Percentiles rank a stretch among this genome's conserved stretches.
These are phyloP conservation scores for Mimosa bimucronata DNA, from an alignment of 306 rosid species.

Conservation along the genomic window DNA sequence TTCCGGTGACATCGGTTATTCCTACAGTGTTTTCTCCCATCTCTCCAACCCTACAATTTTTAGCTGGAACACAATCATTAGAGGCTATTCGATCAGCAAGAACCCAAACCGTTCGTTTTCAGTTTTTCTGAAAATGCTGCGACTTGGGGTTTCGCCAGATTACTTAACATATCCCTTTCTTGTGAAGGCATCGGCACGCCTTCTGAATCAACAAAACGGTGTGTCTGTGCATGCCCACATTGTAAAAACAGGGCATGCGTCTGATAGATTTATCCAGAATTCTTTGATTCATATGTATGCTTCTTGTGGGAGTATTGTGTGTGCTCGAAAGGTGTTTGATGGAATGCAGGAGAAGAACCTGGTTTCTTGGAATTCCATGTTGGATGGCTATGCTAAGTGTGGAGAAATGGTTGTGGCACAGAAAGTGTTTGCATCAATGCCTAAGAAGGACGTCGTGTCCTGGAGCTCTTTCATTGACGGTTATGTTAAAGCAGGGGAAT, in stretches of 20 bases:
- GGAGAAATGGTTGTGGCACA: constrained; percentile 56
- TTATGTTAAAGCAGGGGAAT: constrained; percentile 63
- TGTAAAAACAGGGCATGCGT: constrained; percentile 55
- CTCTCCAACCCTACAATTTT: constrained; percentile 57
- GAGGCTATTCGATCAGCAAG: constrained; percentile 67
- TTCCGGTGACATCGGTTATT: constrained; percentile 57
- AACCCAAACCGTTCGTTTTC: constrained; percentile 59
- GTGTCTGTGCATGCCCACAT: constrained; percentile 66
- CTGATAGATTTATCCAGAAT: constrained; percentile 62
- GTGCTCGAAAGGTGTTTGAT: constrained; percentile 65
- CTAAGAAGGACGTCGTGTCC: constrained; percentile 66
- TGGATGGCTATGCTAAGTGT: constrained; percentile 83
- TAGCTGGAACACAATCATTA: constrained; percentile 64
- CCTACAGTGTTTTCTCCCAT: constrained; percentile 57
- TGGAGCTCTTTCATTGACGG: constrained; percentile 85
- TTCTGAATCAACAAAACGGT: constrained; percentile 56
- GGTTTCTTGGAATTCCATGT: constrained; percentile 82
- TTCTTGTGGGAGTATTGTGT: constrained; percentile 51
- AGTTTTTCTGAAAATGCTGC: constrained; percentile 62
- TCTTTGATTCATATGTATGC: constrained; percentile 82
- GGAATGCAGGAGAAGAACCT: constrained; percentile 49
- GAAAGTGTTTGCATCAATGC: constrained; percentile 66
- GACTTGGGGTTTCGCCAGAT: constrained; percentile 60
- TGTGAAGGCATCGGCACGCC: constrained; percentile 66
- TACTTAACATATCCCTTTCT: constrained; percentile 82